Evolutionary conservation across 1,284 basidiomycete genomes (phyloP), one percentile per base, ranked within the genome.

Genomic region (Inonotus obliquus): DNA sequence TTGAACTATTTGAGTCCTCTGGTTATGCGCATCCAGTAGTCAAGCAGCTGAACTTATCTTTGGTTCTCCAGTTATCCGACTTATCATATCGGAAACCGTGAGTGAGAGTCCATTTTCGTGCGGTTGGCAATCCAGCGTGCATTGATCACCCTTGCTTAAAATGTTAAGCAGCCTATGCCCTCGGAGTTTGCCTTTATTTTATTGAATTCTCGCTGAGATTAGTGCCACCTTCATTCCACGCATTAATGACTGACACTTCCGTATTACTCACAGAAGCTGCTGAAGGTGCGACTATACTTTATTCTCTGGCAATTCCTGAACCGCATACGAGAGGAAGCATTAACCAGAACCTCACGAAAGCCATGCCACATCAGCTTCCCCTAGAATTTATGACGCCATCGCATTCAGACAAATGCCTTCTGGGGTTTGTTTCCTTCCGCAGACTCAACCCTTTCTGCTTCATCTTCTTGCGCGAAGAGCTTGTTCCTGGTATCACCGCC

Each of bases 351-450:
- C 25, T 7, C 47, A 4, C 9, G 7, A 25, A 49, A 27, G 7
- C 25, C 47, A 52, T 35, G 51, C 51, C 35, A 17, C 51, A 32
- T 52, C 51, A 19, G 51, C 51, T 52, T 52, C 51, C 25, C 27
- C 51, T 27, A 7, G 27, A 27, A 35, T 32, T 7, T 49, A 58
- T 58, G 56, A 58, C 56, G 56, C 29, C 45, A 58, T 49, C 13
- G 47, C 47, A 25, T 37, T 23, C 19, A 19, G 25, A 27, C 19
- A 14, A 14, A 35, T 1, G 25, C 10, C 45, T 35, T 49, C n/a
- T 57, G 25, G 6, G 21, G 6, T 27, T 44, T 47, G 39, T 19
- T 57, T 35, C 45, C 23, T 47, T 19, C 55, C 55, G 27, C 56
- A 25, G 21, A 13, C 0, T 7, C 25, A 5, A 13, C 27, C 29